Evolutionary conservation across 345 rosid species (phyloP).

Genomic region (Punica granatum): DNA sequence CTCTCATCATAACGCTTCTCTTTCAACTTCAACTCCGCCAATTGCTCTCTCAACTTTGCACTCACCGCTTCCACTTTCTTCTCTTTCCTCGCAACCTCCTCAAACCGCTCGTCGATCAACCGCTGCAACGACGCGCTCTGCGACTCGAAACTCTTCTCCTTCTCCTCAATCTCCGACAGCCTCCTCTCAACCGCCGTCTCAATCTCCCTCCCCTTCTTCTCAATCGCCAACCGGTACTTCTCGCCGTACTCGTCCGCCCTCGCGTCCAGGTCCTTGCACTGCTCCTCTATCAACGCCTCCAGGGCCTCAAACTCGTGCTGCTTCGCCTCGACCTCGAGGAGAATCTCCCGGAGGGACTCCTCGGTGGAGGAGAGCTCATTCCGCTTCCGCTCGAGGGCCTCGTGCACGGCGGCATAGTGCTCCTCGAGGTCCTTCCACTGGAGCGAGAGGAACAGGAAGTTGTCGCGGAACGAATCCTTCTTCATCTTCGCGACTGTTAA

Average conservation of each 20-base stretch:
- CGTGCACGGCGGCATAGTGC: slow-evolving; percentile 18
- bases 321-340: slow-evolving; percentile 16
- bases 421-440: slow-evolving; percentile 43
- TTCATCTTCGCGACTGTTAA: slow-evolving; percentile 11
- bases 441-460: slow-evolving; percentile 24
- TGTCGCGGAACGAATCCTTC: slow-evolving; percentile 12
- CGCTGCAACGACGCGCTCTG: neutral
- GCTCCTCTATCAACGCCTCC: slow-evolving; percentile 9
- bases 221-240: slow-evolving; percentile 6
- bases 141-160: slow-evolving; percentile 15
- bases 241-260: slow-evolving; percentile 5
- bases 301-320: slow-evolving; percentile 18
- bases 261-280: slow-evolving; percentile 6
- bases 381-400: slow-evolving; percentile 18
- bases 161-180: slow-evolving; percentile 6
- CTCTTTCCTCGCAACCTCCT: slow-evolving; percentile 11
- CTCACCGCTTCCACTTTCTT: slow-evolving; percentile 9
- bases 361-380: slow-evolving; percentile 20
- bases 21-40: neutral
- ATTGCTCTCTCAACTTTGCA: neutral
- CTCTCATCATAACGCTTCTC: neutral
- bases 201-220: slow-evolving; percentile 10
- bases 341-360: slow-evolving; percentile 11
- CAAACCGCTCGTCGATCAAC: slow-evolving; percentile 5
- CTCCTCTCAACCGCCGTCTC: slow-evolving; percentile 9